phyloP scores from a whole-genome alignment of 176 grass and related monocot species.

The Neostapfia colusana region DNA sequence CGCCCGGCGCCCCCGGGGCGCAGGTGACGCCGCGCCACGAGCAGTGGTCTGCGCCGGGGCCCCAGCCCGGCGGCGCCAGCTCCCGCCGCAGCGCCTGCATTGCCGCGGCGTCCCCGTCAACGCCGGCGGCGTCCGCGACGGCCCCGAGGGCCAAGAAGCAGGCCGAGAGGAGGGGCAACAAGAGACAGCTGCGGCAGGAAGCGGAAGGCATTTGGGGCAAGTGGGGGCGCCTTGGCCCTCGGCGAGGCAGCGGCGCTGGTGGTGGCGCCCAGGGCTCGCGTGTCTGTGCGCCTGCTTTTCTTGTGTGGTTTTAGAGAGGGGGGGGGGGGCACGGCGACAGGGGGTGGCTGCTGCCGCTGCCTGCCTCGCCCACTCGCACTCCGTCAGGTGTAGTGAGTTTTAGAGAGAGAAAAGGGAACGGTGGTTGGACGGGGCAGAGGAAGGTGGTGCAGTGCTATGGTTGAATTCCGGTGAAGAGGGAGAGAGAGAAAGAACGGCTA shows the following conservation, averaged over 20 bases:
- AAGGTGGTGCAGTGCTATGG: constrained; percentile 4
- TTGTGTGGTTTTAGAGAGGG: constrained; percentile 17
- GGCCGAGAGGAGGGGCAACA: constrained; percentile 17
- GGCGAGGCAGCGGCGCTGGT: not conserved
- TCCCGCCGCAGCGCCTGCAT: constrained; percentile 71
- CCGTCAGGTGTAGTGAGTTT: not conserved
- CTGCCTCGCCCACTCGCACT: constrained; percentile 7
- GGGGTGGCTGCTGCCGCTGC: not conserved
- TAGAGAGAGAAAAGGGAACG: not conserved
- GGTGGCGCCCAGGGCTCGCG: constrained; percentile 16
- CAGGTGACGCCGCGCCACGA: constrained; percentile 81
- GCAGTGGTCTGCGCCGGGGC: constrained; percentile 47
- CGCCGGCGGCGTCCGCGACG: not conserved
- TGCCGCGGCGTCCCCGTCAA: constrained; percentile 35
- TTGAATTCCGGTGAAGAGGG: not conserved
- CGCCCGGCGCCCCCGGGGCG: constrained; percentile 5
- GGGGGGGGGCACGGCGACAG: not conserved
- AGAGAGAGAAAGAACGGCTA: too few species aligned
- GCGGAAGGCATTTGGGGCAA: constrained; percentile 31
- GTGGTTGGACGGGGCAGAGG: constrained; percentile 1
- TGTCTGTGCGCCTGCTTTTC: constrained; percentile 23
- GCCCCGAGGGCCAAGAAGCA: not conserved
- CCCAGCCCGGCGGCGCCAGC: constrained; percentile 58
- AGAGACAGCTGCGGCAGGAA: not conserved
- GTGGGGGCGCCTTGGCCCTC: not conserved